These are phyloP conservation scores for Amylostereum areolatum DNA, from an alignment of 1,284 basidiomycete genomes.

Conservation along the genomic window DNA sequence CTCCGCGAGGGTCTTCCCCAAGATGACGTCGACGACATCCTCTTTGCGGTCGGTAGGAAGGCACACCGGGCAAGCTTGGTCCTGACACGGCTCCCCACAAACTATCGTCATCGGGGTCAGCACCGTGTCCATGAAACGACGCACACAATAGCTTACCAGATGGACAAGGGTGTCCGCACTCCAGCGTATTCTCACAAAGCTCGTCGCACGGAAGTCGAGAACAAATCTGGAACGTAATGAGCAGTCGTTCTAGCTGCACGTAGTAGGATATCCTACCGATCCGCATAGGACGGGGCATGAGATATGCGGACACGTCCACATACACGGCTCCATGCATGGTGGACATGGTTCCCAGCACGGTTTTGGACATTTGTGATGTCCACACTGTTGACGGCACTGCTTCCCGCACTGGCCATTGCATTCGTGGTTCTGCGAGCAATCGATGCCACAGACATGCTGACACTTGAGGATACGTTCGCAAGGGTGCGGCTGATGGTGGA, in stretches of 20 bases:
- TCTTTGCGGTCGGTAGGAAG: conserved; percentile 31
- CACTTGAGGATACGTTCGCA: conserved; percentile 54
- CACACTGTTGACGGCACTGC: conserved; percentile 51
- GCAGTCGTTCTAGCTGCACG: background rate
- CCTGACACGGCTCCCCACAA: conserved; percentile 59
- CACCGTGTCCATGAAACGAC: background rate
- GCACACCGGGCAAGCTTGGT: conserved; percentile 54
- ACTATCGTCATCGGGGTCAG: conserved; percentile 33
- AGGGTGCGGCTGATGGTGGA: conserved; percentile 38
- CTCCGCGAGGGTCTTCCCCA: conserved; percentile 47
- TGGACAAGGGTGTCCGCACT: conserved; percentile 63
- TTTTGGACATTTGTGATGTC: conserved; percentile 41
- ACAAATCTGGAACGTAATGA: conserved; percentile 43
- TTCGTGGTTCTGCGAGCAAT: conserved; percentile 47
- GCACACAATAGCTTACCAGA: conserved; percentile 39
- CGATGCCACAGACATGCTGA: conserved; percentile 46
- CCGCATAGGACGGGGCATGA: conserved; percentile 64
- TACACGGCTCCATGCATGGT: conserved; percentile 58
- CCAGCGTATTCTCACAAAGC: conserved; percentile 40
- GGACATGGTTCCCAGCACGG: conserved; percentile 53
- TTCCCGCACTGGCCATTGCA: conserved; percentile 41
- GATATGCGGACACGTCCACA: conserved; percentile 55
- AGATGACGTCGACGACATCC: conserved; percentile 52
- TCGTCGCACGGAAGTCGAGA: conserved; percentile 60
- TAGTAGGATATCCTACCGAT: conserved; percentile 27